Evolutionary conservation across 225 moss, liverwort and hornwort genomes (phyloP), one percentile per base, ranked within the genome.

Genomic region (Polytrichum commune): DNA sequence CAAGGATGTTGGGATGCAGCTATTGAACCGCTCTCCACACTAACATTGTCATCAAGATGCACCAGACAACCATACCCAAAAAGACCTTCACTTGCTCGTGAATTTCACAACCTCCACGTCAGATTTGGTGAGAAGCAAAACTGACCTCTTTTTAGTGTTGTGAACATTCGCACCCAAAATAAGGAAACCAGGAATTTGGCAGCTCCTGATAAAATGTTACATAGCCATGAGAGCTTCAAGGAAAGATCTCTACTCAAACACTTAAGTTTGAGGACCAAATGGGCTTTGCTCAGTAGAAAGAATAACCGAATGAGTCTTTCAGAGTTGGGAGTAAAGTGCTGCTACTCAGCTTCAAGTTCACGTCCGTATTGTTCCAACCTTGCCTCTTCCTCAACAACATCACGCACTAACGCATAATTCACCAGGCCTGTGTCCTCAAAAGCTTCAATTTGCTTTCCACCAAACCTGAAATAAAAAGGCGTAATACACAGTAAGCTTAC

Each of bases 351-450:
- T 81, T 98, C 98, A 4, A 98, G 90, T 82, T 98, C 98, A 77
- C 85, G 87, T 58, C 91, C 98, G 72, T 85, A 98, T 71, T 89
- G 83, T 79, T 98, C 98, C 84, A 98, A 90, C 73, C 95, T 91
- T 57, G 84, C 88, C 72, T 84, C 93, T 72, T 98, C 98, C 77
- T 93, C 95, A 55, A 82, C 91, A 68, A 81, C 62, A 73, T 98
- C 98, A 70, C 95, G 90, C 19, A 93, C 85, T 73, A 89, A 73
- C 46, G 91, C 93, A 76, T 98, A 98, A 78, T 98, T 98, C 72
- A 93, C 79, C 62, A 90, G 85, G 60, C 98, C 98, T 57, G 74
- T 82, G 77, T 98, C 98, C 79, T 98, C 98, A 75, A 91, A 89
- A 60, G 98, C 98, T 79, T 84, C 81, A 23, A 98, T 87, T 77